A percentile compares a stretch with the other conserved stretches of the same genome.
Evolutionary conservation across 305 asterid species (phyloP).

Genomic region (Fraxinus sp.): DNA sequence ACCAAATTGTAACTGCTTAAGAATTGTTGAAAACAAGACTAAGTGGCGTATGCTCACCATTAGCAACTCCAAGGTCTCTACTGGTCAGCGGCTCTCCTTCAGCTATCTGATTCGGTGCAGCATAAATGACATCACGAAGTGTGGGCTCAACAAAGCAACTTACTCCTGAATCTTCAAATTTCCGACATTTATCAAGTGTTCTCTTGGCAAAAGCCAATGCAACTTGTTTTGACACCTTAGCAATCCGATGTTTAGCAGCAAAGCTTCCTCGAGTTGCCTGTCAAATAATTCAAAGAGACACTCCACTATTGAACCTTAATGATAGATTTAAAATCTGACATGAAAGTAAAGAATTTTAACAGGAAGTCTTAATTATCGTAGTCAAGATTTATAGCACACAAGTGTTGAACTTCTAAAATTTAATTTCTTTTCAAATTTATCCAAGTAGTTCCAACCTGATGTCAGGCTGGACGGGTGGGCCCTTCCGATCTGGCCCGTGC

Average conservation of each 20-base stretch:
- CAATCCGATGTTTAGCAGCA: conserved; percentile 75
- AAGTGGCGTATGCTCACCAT: conserved; percentile 33
- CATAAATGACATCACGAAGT: conserved; percentile 66
- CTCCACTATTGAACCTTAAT: conserved; percentile 1
- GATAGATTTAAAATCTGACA: conserved; percentile 13
- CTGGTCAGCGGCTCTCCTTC: conserved; percentile 56
- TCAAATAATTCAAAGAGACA: conserved; percentile 30
- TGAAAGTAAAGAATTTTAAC: conserved; percentile 1
- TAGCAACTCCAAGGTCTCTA: conserved; percentile 33
- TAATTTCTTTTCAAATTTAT: not conserved
- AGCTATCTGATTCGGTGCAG: conserved; percentile 62
- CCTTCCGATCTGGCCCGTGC: not conserved
- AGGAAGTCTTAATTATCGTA: not conserved
- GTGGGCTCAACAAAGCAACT: conserved; percentile 81
- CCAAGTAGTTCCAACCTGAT: not conserved
- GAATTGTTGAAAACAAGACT: not conserved
- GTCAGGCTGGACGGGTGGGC: not conserved
- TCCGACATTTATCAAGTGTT: conserved; percentile 69
- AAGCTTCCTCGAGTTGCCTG: conserved; percentile 88
- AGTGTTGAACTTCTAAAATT: not conserved
- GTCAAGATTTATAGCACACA: not conserved
- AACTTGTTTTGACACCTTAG: conserved; percentile 74
- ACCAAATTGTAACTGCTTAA: not conserved
- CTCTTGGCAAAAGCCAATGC: conserved; percentile 79
- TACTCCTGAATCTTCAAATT: conserved; percentile 64